These are phyloP conservation scores for Collybia nuda DNA, from an alignment of 768 basidiomycete species.

Conservation along the genomic window DNA sequence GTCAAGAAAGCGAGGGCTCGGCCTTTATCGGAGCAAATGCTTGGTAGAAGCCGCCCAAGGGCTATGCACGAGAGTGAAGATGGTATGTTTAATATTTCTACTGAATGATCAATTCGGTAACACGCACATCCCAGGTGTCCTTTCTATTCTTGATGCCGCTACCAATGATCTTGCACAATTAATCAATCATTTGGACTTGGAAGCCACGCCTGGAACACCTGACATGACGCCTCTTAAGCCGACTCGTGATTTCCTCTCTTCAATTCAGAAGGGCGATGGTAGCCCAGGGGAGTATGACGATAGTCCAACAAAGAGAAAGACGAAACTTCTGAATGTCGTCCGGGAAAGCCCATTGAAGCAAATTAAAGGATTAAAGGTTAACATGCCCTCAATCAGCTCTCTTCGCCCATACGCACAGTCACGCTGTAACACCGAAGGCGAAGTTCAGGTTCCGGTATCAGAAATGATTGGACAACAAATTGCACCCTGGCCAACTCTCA, in stretches of 20 bases:
- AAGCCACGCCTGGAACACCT: conserved; percentile 68
- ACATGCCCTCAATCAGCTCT: conserved; percentile 41
- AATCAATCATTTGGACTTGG: conserved; percentile 78
- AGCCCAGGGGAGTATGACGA: conserved; percentile 16
- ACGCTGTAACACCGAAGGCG: conserved; percentile 11
- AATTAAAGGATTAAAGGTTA: conserved; percentile 12
- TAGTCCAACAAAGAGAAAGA: conserved; percentile 32
- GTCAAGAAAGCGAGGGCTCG: conserved; percentile 48
- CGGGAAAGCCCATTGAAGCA: conserved; percentile 15
- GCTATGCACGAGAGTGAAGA: conserved; percentile 55
- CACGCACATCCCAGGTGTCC: conserved; percentile 38
- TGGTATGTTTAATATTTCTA: conserved; percentile 31
- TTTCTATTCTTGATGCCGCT: conserved; percentile 75
- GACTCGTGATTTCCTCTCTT: conserved; percentile 24
- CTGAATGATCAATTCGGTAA: conserved; percentile 4
- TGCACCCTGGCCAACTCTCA: conserved; percentile 56
- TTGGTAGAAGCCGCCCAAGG: conserved; percentile 46
- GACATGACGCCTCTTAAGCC: conserved; percentile 44
- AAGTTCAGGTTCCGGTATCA: background rate
- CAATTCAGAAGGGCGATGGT: conserved; percentile 15
- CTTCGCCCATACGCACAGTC: conserved; percentile 48
- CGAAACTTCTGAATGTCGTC: conserved; percentile 1
- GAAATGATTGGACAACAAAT: conserved; percentile 53
- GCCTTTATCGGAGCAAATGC: conserved; percentile 65
- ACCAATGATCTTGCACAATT: conserved; percentile 78